These are phyloP conservation scores for Phaeosphaeriaceae sp. DNA, from an alignment of 2,329 filamentous ascomycete genomes.

Conservation along the genomic window DNA sequence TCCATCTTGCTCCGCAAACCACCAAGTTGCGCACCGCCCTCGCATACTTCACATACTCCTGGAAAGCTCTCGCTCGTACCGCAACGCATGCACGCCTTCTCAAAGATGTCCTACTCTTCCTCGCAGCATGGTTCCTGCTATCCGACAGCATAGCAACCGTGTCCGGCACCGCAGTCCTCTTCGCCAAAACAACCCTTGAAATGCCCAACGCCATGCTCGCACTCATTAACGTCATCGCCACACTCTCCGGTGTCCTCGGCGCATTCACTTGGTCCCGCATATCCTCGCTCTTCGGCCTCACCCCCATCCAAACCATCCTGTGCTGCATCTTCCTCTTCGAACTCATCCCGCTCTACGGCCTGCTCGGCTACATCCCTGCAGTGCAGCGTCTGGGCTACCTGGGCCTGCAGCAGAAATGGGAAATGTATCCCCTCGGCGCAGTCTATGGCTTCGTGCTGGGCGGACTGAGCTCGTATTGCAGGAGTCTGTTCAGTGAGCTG, in stretches of 20 bases:
- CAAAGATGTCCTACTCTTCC: slow-evolving; percentile 77
- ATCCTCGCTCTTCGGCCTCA: slow-evolving; percentile 71
- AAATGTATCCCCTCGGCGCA: slow-evolving; percentile 92
- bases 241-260: slow-evolving; percentile 80
- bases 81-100: slow-evolving; percentile 75
- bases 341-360: slow-evolving; percentile 88
- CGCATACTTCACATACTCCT: slow-evolving; percentile 81
- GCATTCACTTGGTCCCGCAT: slow-evolving; percentile 89
- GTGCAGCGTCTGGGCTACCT: slow-evolving; percentile 76
- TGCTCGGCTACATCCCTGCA: slow-evolving; percentile 85
- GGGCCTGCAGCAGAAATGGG: slow-evolving; percentile 92
- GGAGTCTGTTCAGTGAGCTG: slow-evolving; percentile 89
- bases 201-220: slow-evolving; percentile 90
- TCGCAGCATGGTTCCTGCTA: slow-evolving; percentile 91
- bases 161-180: slow-evolving; percentile 91
- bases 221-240: slow-evolving; percentile 92
- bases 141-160: slow-evolving; percentile 95
- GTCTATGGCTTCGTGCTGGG: slow-evolving; percentile 94
- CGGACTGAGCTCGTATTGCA: slow-evolving; percentile 90
- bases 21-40: slow-evolving; percentile 61
- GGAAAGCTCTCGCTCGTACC: slow-evolving; percentile 85
- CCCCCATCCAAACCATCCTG: slow-evolving; percentile 86
- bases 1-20: slow-evolving; percentile 40
- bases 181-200: slow-evolving; percentile 89
- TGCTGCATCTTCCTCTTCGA: slow-evolving; percentile 92